Evolutionary conservation across 2,329 filamentous ascomycete species (phyloP), one percentile per base, ranked within the genome.

Genomic region (Colletotrichum magnum): DNA sequence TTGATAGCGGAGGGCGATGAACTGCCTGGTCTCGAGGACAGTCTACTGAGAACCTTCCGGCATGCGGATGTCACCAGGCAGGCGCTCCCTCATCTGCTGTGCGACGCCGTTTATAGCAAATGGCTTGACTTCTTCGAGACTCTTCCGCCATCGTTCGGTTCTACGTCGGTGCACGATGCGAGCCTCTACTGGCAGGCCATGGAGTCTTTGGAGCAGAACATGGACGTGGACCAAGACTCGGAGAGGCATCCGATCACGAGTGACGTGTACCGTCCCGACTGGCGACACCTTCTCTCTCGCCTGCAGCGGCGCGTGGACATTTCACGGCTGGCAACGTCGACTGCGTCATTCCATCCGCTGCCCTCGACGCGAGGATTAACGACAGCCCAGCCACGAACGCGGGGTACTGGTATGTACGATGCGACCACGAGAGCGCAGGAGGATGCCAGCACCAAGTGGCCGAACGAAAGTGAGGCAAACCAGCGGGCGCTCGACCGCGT

Each of bases 401-500:
- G 62, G 39, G 62, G 59, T 6, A 47, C 51, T 13, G 51, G 47
- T 16, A 9, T 57, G 13, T 43, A 51, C 12, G 54, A 57, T 39
- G 43, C 48, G 18, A 36, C 26, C 18, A 32, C 28, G 45, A 45
- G 18, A 5, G 7, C 61, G 16, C 45, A 45, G 12, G 15, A 26
- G 2, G 51, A 48, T 6, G 36, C 43, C 18, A 12, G 41, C 16
- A 24, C 36, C 10, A 43, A 32, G 6, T 60, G 51, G 61, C 41
- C 24, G 13, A 62, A 66, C 16, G 51, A 70, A 0, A 73, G 72
- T 6, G 76, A 80, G 39, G 76, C 79, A 63, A 81, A 82, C 70
- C 73, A 82, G 61, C 78, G 80, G 16, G 79, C 81, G 21, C 78
- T 87, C 7, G 81, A 85, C 74, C 82, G 85, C 6, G 82, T 87